Evolutionary conservation across 2,329 filamentous ascomycete genomes (phyloP).

Genomic region (Coniochaeta prunicola): DNA sequence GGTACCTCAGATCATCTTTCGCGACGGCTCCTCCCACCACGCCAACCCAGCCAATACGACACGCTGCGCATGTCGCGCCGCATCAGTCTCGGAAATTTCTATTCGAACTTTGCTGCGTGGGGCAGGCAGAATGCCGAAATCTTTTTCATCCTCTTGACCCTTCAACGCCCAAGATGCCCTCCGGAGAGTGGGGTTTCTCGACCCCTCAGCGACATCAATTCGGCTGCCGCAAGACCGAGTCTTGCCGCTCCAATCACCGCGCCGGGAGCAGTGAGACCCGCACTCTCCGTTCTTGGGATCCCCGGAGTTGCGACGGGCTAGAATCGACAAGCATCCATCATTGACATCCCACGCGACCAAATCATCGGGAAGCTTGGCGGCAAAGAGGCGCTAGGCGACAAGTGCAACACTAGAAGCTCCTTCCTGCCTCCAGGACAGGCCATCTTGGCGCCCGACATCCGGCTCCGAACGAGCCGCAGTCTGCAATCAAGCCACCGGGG

Average conservation of each 20-base stretch:
- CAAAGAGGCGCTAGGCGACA: not conserved
- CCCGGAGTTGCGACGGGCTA: not conserved
- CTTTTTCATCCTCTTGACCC: not conserved
- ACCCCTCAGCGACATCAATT: not conserved
- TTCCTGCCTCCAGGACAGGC: not conserved
- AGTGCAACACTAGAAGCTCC: no score
- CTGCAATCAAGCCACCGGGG: no score
- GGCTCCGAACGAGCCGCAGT: not conserved
- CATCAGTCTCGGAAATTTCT: not conserved
- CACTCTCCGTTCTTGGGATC: not conserved
- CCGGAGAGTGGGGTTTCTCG: not conserved
- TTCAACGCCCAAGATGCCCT: not conserved
- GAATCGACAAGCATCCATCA: not conserved
- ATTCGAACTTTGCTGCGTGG: not conserved
- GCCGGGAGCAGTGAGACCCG: not conserved
- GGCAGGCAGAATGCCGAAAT: not conserved
- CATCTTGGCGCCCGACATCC: no score
- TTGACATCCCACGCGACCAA: not conserved
- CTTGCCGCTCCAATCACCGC: slow-evolving; percentile 1
- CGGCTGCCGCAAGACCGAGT: not conserved
- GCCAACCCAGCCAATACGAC: not conserved
- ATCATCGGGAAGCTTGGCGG: slow-evolving; percentile 1
- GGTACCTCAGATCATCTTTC: not conserved
- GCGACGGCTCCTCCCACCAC: not conserved
- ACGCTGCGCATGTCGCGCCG: not conserved